Evolutionary conservation across 2,329 filamentous ascomycete genomes (phyloP), one percentile per base, ranked within the genome.

Genomic region (Cladosporium colombiae): DNA sequence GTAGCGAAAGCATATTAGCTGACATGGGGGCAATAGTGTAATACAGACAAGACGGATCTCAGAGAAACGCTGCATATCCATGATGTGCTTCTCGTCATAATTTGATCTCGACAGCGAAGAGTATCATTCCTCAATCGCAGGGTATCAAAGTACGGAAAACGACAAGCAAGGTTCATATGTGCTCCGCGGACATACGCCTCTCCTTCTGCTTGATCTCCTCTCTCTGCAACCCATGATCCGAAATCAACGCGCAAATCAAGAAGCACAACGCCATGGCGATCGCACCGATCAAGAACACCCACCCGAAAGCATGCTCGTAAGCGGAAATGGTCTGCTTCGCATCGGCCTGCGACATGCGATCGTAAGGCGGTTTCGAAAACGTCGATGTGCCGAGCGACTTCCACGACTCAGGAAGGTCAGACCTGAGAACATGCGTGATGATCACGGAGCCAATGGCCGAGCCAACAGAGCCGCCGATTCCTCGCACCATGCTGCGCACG

Each of bases 401-500:
- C 29, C 66, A 63, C 10, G 56, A 5, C 33, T 44, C 33, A 49
- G 68, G 65, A 18, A 71, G 18, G 13, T 62, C 31, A 5, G n/a
- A 18, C 18, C 59, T 40, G 25, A 66, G 64, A 1, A 58, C 49
- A 16, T 23, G 49, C 14, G 58, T 23, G 25, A 70, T 68, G 62
- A 68, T 59, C 18, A 66, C 65, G 7, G 62, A 66, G 23, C 65
- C 61, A n/a, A 70, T 60, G 10, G 69, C 71, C 4, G 70, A 72
- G 13, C 69, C 70, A 14, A 71, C 52, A 1, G 70, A 65, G 18
- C 71, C 71, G 13, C 71, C 71, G 16, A 71, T 62, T 53, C 67
- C 70, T 21, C 70, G 67, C 11, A 72, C 62, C 11, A 71, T 65
- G 62, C 72, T 73, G 31, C 70, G 59, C 18, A 69, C 66, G 25